Conservation (phyloP, 306 rosid species). For the Calophaca sinica region DNA sequence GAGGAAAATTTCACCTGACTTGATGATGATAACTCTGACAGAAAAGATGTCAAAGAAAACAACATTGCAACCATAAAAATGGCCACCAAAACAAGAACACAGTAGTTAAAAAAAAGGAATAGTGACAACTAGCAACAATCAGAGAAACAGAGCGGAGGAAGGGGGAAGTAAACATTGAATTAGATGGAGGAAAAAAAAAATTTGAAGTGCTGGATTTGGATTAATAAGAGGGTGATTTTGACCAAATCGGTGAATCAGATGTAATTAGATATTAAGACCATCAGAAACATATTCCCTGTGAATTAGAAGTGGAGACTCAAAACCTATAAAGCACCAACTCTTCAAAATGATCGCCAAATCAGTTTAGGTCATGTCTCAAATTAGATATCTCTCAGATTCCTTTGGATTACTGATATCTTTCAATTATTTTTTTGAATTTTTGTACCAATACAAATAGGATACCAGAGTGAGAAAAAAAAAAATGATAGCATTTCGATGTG, state of each 20-base stretch:
- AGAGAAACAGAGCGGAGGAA: not conserved
- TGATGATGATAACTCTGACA: not conserved
- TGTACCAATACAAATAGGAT: not conserved
- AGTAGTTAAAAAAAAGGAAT: not conserved
- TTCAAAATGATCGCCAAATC: not conserved
- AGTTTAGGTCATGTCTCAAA: not conserved
- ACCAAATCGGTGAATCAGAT: not conserved
- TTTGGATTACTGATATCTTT: conserved; percentile 1
- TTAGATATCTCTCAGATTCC: conserved; percentile 6
- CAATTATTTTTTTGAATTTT: not conserved
- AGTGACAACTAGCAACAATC: not conserved
- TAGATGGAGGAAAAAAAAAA: not conserved
- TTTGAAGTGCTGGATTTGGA: not conserved
- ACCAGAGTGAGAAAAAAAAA: not conserved
- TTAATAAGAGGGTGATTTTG: not conserved
- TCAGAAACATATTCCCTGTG: not conserved
- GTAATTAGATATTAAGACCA: not conserved
- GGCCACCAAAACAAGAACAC: not conserved
- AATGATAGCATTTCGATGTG: not conserved
- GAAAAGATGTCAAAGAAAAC: not conserved
- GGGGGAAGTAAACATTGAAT: not conserved
- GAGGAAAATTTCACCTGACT: not conserved
- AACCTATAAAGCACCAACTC: not conserved
- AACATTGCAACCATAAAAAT: not conserved
- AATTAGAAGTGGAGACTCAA: not conserved